A percentile compares a stretch with the other conserved stretches of the same genome.
These are phyloP conservation scores for Euphorbia peplus DNA, from an alignment of 345 rosid species.

Conservation along the genomic window DNA sequence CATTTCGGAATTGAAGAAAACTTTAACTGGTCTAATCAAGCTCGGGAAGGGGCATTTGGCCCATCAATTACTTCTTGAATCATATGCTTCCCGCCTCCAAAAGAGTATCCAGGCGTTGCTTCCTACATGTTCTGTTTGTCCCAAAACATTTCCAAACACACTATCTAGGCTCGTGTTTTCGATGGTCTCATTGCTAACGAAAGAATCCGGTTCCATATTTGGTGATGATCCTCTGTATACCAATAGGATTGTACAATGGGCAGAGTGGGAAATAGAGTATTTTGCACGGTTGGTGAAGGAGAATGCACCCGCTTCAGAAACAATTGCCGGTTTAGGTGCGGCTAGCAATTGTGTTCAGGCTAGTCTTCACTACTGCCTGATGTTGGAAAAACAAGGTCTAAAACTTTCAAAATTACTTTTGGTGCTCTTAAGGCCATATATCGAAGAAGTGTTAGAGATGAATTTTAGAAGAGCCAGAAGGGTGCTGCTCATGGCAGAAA, in stretches of 20 bases:
- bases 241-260: conserved; percentile 89
- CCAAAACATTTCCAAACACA: conserved; percentile 72
- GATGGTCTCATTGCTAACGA: conserved; percentile 53
- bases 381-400: conserved; percentile 83
- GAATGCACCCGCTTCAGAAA: conserved; percentile 76
- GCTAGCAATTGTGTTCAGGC: conserved; percentile 73
- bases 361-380: conserved; percentile 67
- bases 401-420: conserved; percentile 78
- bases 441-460: conserved; percentile 90
- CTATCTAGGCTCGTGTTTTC: conserved; percentile 79
- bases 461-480: conserved; percentile 82
- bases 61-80: conserved; percentile 67
- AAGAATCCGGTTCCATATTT: conserved; percentile 67
- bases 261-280: conserved; percentile 87
- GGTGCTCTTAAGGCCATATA: conserved; percentile 76
- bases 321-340: conserved; percentile 68
- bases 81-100: conserved; percentile 48
- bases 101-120: conserved; percentile 59
- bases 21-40: conserved; percentile 58
- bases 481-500: conserved; percentile 51
- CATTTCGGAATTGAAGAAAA: conserved; percentile 50
- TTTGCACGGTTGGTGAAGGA: conserved; percentile 79
- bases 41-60: conserved; percentile 87
- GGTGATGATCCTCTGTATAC: conserved; percentile 86
- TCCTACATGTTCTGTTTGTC: conserved; percentile 72